A percentile compares a stretch with the other conserved stretches of the same genome.
Conservation (phyloP, 2,329 filamentous ascomycete genomes). For the Furcasterigmium sp. region DNA sequence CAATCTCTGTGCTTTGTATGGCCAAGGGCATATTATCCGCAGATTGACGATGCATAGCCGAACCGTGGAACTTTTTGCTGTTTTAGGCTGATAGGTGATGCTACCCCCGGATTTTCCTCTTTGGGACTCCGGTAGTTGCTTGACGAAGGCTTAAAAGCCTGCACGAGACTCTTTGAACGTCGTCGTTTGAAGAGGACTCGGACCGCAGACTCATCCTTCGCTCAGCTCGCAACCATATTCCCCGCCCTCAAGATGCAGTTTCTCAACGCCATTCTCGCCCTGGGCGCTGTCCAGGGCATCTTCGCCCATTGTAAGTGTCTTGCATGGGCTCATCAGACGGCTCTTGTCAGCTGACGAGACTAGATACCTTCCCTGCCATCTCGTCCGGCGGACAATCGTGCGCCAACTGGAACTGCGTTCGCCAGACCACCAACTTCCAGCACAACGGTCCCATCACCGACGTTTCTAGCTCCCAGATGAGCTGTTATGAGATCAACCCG, state of each 20-base stretch:
- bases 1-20: background rate
- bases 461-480: constrained; percentile 40
- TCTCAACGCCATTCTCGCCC: constrained; percentile 13
- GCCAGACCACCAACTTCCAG: constrained; percentile 44
- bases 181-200: no score
- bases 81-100: background rate
- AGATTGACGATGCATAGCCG: background rate
- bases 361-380: constrained; percentile 37
- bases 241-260: constrained; percentile 10
- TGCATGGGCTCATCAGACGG: no score
- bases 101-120: background rate
- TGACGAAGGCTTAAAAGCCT: background rate
- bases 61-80: background rate
- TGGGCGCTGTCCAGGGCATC: constrained; percentile 16
- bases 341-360: constrained; percentile 4
- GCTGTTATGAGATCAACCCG: constrained; percentile 41
- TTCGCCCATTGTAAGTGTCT: constrained; percentile 31
- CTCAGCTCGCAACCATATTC: background rate
- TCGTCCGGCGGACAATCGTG: constrained; percentile 23
- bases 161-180: no score
- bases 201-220: background rate
- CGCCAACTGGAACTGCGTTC: constrained; percentile 39
- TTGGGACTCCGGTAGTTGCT: background rate
- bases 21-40: background rate
- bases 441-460: constrained; percentile 42